phyloP scores from a whole-genome alignment of 345 rosid species.

The Syzygium aromaticum region DNA sequence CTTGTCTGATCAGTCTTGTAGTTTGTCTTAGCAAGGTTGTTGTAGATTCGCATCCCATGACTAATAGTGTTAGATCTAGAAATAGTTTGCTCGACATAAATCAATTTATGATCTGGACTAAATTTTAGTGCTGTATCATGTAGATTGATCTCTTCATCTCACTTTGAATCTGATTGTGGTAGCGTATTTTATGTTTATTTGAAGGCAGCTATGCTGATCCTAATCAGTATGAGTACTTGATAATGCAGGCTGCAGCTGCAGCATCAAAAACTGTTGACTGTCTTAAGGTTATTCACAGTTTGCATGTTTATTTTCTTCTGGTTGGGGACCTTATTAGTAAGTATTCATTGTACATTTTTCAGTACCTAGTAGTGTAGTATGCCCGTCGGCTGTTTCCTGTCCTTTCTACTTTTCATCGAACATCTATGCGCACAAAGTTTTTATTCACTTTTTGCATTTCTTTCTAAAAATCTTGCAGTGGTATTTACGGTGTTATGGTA shows the following conservation, averaged over 20 bases:
- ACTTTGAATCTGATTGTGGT: background rate
- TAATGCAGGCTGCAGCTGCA: constrained; percentile 19
- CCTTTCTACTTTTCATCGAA: background rate
- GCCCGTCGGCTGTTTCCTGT: background rate
- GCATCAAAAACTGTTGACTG: constrained; percentile 96
- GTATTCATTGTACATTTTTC: constrained; percentile 9
- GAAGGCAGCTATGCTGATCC: background rate
- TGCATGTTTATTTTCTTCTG: constrained; percentile 85
- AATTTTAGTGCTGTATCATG: background rate
- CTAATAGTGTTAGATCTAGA: background rate
- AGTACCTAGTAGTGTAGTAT: background rate
- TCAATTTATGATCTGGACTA: background rate
- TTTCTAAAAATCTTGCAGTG: background rate
- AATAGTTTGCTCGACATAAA: background rate
- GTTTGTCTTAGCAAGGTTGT: background rate
- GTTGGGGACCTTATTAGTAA: constrained; percentile 83
- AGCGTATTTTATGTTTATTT: background rate
- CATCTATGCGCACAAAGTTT: background rate
- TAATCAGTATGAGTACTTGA: background rate
- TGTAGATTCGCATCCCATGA: background rate
- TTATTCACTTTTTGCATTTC: background rate
- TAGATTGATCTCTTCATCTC: background rate
- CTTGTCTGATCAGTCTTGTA: background rate
- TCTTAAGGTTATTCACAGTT: constrained; percentile 81
- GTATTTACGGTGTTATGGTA: background rate